A percentile compares a stretch with the other conserved stretches of the same genome.
These are phyloP conservation scores for Aspergillus vadensis DNA, from an alignment of 2,329 filamentous ascomycete genomes.

Conservation along the genomic window DNA sequence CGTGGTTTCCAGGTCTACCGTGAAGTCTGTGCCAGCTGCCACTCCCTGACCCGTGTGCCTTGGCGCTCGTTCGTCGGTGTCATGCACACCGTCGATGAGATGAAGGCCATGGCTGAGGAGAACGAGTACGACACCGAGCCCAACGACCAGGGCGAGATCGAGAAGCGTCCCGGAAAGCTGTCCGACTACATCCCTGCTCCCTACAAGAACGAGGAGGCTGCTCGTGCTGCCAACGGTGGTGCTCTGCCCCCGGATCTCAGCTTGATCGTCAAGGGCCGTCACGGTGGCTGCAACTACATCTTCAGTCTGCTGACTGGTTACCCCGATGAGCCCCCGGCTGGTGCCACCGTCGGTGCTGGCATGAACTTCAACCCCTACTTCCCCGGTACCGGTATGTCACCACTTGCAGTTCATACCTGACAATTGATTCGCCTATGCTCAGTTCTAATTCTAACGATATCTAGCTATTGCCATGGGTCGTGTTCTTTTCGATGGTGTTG, in stretches of 20 bases:
- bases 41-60: constrained; percentile 91
- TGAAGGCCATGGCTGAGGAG: constrained; percentile 95
- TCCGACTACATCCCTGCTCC: constrained; percentile 93
- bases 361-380: constrained; percentile 99
- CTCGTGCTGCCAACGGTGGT: constrained; percentile 96
- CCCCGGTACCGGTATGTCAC: constrained; percentile 77
- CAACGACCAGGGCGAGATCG: constrained; percentile 96
- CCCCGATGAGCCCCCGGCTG: constrained; percentile 91
- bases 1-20: constrained; percentile 99
- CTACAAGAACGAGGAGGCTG: constrained; percentile 99
- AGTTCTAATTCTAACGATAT: constrained; percentile 1
- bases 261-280: constrained; percentile 94
- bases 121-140: constrained; percentile 98
- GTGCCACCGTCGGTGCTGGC: constrained; percentile 79
- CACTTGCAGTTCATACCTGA: background rate
- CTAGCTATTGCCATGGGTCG: constrained; percentile 89
- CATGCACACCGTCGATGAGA: constrained; percentile 94
- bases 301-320: constrained; percentile 97
- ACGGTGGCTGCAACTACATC: constrained; percentile 98
- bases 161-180: constrained; percentile 97
- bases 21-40: constrained; percentile 96
- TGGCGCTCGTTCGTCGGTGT: constrained; percentile 90
- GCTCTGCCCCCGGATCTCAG: constrained; percentile 96
- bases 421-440: background rate
- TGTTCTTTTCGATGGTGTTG: constrained; percentile 94